These are phyloP conservation scores for Claviceps quebecensis DNA, from an alignment of 2,329 filamentous ascomycete genomes.

Conservation along the genomic window DNA sequence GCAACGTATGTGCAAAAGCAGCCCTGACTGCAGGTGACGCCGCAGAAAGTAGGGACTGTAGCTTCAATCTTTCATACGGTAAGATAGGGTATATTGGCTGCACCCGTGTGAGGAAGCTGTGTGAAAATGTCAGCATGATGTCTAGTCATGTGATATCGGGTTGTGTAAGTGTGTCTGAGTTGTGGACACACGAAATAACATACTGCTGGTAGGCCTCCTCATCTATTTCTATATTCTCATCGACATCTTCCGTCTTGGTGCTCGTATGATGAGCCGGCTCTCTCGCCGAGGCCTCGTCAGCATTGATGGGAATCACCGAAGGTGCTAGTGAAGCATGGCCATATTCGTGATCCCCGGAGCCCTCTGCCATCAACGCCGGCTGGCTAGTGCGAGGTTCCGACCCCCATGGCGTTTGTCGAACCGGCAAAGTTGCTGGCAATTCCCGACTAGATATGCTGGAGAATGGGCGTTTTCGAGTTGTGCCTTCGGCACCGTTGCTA, in stretches of 20 bases:
- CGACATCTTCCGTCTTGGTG: constrained; percentile 15
- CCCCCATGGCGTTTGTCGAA: constrained; percentile 32
- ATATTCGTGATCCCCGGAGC: constrained; percentile 18
- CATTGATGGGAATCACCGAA: constrained; percentile 27
- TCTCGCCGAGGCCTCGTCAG: constrained; percentile 22
- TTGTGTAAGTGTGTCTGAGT: neutral
- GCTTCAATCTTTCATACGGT: constrained; percentile 38
- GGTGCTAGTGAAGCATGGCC: constrained; percentile 31
- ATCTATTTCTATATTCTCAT: constrained; percentile 16
- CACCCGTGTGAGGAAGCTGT: constrained; percentile 48
- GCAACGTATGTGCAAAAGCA: constrained; percentile 51
- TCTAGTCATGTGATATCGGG: neutral
- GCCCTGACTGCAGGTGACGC: constrained; percentile 43
- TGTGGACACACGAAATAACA: constrained; percentile 10
- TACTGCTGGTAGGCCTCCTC: constrained; percentile 33
- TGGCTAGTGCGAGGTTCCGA: constrained; percentile 33
- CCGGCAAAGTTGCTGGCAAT: constrained; percentile 25
- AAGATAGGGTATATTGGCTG: constrained; percentile 56
- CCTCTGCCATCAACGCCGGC: constrained; percentile 23
- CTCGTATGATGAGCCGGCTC: constrained; percentile 22
- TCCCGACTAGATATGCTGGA: constrained; percentile 31
- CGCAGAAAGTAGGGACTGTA: constrained; percentile 41
- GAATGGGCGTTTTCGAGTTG: constrained; percentile 31
- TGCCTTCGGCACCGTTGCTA: constrained; percentile 16
- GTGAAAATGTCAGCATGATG: neutral